Conservation (phyloP, 208 protist genomes). For the Trypanosoma avium region DNA sequence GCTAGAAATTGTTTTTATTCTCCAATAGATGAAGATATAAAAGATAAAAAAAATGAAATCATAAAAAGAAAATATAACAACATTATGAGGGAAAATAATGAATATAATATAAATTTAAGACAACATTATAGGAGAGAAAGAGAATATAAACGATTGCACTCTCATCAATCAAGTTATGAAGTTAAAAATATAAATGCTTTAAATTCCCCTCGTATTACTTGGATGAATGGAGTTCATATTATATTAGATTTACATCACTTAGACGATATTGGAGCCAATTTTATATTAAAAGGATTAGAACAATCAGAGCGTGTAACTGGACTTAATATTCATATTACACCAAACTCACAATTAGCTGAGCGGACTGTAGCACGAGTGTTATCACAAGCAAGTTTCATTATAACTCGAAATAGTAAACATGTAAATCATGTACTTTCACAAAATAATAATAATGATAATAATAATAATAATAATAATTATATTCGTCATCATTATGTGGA, state of each 20-base stretch:
- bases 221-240: conserved; percentile 20
- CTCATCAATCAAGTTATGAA: no score
- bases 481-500: no score
- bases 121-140: no score
- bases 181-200: no score
- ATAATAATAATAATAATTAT: no score
- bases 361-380: conserved; percentile 14
- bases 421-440: conserved; percentile 6
- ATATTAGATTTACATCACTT: conserved; percentile 29
- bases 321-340: conserved; percentile 15
- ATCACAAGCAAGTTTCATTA: conserved; percentile 10
- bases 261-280: conserved; percentile 28
- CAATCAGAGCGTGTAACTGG: conserved; percentile 29
- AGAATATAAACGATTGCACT: not conserved
- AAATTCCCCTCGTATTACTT: no score
- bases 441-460: no score
- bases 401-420: conserved; percentile 20
- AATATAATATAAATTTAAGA: no score
- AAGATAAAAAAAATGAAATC: not conserved
- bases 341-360: conserved; percentile 18
- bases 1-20: no score
- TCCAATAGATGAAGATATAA: conserved; percentile 30
- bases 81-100: no score
- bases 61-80: no score
- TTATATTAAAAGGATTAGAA: conserved; percentile 29